Evolutionary conservation across 495 filamentous ascomycete genomes (phyloP).

Genomic region (Penicillium macrosclerotiorum): DNA sequence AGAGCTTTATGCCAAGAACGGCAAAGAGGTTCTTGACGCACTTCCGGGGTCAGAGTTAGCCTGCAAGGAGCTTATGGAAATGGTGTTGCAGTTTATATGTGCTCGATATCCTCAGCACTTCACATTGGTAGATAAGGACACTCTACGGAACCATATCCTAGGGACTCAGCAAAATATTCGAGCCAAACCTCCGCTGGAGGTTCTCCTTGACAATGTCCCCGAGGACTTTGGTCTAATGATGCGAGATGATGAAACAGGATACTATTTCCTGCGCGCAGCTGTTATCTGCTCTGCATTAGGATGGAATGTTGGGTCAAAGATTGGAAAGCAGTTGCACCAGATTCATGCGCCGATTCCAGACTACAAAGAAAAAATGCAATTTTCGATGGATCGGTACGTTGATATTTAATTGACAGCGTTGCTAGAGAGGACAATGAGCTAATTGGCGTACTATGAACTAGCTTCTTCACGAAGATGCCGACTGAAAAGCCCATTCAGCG

Average conservation of each 20-base stretch:
- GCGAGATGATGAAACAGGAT: constrained; percentile 66
- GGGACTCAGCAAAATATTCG: constrained; percentile 60
- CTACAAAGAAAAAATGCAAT: constrained; percentile 88
- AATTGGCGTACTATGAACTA: constrained; percentile 14
- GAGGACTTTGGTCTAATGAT: constrained; percentile 86
- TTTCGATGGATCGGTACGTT: constrained; percentile 76
- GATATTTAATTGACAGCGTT: neutral
- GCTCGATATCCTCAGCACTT: constrained; percentile 82
- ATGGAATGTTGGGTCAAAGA: constrained; percentile 76
- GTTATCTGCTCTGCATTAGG: constrained; percentile 77
- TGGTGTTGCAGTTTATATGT: constrained; percentile 75
- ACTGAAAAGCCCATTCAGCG: constrained; percentile 77
- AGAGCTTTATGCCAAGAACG: constrained; percentile 63
- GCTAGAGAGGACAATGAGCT: neutral
- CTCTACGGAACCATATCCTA: constrained; percentile 73
- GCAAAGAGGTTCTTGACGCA: constrained; percentile 60
- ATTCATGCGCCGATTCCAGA: constrained; percentile 82
- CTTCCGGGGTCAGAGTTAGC: constrained; percentile 79
- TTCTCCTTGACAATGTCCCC: constrained; percentile 78
- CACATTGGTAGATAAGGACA: constrained; percentile 54
- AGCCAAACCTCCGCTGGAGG: constrained; percentile 64
- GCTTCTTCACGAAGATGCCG: constrained; percentile 79
- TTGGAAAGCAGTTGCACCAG: constrained; percentile 67
- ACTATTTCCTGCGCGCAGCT: constrained; percentile 76
- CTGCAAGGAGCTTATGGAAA: constrained; percentile 90